Evolutionary conservation across 306 rosid species (phyloP).

Genomic region (Luffa acutangula): DNA sequence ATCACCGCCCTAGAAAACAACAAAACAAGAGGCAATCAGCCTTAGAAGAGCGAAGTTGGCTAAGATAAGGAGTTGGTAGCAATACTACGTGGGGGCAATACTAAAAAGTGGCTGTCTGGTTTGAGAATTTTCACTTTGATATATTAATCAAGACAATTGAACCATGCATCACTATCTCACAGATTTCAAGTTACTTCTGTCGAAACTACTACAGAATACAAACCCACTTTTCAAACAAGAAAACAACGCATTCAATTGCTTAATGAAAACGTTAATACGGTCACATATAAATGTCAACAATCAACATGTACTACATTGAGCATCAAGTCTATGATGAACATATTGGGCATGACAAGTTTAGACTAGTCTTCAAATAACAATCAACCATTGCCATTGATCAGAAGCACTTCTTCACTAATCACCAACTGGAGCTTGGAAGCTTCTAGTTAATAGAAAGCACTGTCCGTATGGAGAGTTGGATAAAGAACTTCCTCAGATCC

Average conservation of each 20-base stretch:
- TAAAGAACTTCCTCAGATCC: conserved; percentile 42
- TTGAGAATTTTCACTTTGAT: not conserved
- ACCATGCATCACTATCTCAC: not conserved
- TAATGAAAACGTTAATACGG: not conserved
- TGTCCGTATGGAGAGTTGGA: conserved; percentile 37
- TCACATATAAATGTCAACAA: not conserved
- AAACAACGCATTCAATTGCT: not conserved
- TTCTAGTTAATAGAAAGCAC: conserved; percentile 30
- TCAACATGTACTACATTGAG: not conserved
- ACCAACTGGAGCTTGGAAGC: conserved; percentile 14
- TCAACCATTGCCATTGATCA: not conserved
- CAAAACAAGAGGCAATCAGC: not conserved
- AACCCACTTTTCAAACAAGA: not conserved
- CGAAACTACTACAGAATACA: not conserved
- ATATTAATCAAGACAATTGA: not conserved
- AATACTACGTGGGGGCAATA: not conserved
- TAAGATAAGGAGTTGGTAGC: not conserved
- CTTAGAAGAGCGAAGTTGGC: not conserved
- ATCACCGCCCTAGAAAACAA: conserved; percentile 10
- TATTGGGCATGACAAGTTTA: not conserved
- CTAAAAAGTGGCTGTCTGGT: not conserved
- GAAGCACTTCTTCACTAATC: conserved; percentile 17
- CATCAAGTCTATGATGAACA: not conserved
- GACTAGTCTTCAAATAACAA: not conserved
- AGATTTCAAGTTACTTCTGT: not conserved